Evolutionary conservation across 2,329 filamentous ascomycete species (phyloP).

Genomic region (Aspergillus puulaauensis): DNA sequence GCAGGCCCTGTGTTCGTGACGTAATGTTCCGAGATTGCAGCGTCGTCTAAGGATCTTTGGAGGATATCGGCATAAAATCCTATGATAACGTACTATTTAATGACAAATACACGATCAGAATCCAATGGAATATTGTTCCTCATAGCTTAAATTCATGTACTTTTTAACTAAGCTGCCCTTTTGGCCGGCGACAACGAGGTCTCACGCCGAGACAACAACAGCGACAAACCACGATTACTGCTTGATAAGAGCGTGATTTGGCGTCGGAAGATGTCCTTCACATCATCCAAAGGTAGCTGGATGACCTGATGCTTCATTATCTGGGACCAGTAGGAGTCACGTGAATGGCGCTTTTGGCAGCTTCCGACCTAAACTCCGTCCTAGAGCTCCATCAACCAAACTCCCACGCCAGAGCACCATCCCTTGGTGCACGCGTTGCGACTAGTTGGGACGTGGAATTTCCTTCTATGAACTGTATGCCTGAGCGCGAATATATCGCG

Average conservation of each 20-base stretch:
- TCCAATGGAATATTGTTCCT: neutral
- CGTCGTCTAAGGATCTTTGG: constrained; percentile 5
- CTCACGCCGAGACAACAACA: neutral
- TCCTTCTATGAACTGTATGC: neutral
- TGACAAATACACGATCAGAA: constrained; percentile 23
- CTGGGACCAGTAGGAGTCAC: constrained; percentile 16
- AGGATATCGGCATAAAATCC: constrained; percentile 21
- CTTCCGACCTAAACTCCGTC: constrained; percentile 20
- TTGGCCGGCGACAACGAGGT: neutral
- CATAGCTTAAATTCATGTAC: neutral
- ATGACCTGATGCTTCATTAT: neutral
- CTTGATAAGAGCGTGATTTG: neutral
- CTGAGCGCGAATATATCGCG: neutral
- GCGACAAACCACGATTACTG: neutral
- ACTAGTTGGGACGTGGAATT: constrained; percentile 2
- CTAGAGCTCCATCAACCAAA: constrained; percentile 23
- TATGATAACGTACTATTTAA: constrained; percentile 30
- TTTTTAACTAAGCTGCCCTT: neutral
- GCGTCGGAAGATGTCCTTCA: neutral
- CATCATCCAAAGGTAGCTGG: neutral
- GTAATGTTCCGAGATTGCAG: constrained; percentile 7
- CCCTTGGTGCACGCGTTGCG: constrained; percentile 14
- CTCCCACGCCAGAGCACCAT: constrained; percentile 17
- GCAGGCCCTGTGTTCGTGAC: constrained; percentile 6
- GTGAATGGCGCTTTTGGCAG: constrained; percentile 15